Evolutionary conservation across 805 yeast genomes (phyloP).

Genomic region (Spencermartinsiella europaea): DNA sequence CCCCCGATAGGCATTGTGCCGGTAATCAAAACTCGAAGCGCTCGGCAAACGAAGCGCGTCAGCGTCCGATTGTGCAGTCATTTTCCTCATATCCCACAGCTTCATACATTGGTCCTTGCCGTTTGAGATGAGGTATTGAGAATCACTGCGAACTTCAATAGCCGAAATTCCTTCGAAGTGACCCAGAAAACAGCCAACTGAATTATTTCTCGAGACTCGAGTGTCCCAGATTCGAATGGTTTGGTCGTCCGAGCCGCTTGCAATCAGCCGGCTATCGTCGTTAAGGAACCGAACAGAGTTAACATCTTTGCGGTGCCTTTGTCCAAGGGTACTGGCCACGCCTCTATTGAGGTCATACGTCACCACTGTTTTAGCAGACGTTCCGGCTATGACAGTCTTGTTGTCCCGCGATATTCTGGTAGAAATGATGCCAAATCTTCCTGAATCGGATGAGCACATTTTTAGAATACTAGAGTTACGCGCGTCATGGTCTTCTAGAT

Average conservation of each 20-base stretch:
- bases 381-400: slow-evolving; percentile 24
- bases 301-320: slow-evolving; percentile 24
- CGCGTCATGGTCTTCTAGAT: neutral
- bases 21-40: slow-evolving; percentile 23
- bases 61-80: slow-evolving; percentile 12
- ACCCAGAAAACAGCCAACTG: slow-evolving; percentile 27
- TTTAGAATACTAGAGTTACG: neutral
- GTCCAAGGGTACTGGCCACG: slow-evolving; percentile 10
- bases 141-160: slow-evolving; percentile 26
- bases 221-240: slow-evolving; percentile 48
- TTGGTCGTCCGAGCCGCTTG: slow-evolving; percentile 48
- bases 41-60: slow-evolving; percentile 4
- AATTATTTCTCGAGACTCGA: slow-evolving; percentile 16
- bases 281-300: slow-evolving; percentile 27
- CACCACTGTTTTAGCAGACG: slow-evolving; percentile 16
- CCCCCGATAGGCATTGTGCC: slow-evolving; percentile 20
- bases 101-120: slow-evolving; percentile 30
- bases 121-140: slow-evolving; percentile 26
- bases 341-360: slow-evolving; percentile 22
- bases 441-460: neutral
- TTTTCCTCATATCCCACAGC: slow-evolving; percentile 29
- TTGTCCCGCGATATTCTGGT: slow-evolving; percentile 23
- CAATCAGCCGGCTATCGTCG: slow-evolving; percentile 35
- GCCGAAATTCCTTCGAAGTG: slow-evolving; percentile 30
- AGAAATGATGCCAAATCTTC: slow-evolving; percentile 21